Percentiles rank a stretch among this genome's conserved stretches.
These are phyloP conservation scores for Chloromonas sp. DNA, from an alignment of 163 green algal genomes.

Conservation along the genomic window DNA sequence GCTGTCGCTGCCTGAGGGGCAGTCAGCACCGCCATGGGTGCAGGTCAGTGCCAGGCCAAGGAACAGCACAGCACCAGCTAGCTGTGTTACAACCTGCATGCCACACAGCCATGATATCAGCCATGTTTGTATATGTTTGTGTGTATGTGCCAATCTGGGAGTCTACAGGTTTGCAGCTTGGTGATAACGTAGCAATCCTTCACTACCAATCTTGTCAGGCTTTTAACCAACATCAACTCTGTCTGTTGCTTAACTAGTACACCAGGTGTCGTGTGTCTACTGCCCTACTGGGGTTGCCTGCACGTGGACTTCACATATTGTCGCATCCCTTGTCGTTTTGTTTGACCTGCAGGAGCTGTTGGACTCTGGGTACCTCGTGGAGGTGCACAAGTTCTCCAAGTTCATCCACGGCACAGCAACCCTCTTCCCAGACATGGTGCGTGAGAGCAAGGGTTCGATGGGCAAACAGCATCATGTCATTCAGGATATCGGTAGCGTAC, in stretches of 20 bases:
- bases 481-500: neutral
- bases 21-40: constrained; percentile 75
- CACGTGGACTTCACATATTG: no score
- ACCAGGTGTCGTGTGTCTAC: no score
- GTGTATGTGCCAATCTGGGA: no score
- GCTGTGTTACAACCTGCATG: no score
- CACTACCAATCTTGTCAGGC: no score
- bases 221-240: no score
- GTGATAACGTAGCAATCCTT: no score
- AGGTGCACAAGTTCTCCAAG: constrained; percentile 93
- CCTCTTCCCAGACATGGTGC: constrained; percentile 76
- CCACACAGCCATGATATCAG: no score
- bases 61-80: neutral
- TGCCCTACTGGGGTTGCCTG: no score
- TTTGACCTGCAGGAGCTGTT: constrained; percentile 53
- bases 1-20: constrained; percentile 70
- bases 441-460: neutral
- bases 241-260: no score
- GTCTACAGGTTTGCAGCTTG: no score
- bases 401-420: constrained; percentile 89
- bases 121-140: no score
- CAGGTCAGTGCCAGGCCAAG: constrained; percentile 23
- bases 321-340: neutral
- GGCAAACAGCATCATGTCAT: neutral
- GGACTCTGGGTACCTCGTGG: constrained; percentile 49